These are phyloP conservation scores for Cytospora leucostoma DNA, from an alignment of 2,329 filamentous ascomycete genomes.

Conservation along the genomic window DNA sequence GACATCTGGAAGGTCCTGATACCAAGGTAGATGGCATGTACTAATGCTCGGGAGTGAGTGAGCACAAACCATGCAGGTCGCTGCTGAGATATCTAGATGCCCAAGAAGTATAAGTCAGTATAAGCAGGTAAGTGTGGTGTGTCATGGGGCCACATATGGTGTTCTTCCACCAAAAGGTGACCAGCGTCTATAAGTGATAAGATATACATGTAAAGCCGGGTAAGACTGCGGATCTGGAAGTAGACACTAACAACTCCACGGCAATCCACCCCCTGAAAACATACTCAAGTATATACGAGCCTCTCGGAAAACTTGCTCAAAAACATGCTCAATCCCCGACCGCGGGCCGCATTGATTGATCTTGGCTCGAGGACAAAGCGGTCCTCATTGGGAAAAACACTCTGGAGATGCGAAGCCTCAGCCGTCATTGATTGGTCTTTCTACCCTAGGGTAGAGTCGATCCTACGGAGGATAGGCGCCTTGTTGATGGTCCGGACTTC, in stretches of 20 bases:
- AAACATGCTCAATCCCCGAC: constrained; percentile 16
- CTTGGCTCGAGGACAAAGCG: constrained; percentile 7
- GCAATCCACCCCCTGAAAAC: neutral
- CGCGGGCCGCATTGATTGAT: constrained; percentile 1
- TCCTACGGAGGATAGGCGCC: neutral
- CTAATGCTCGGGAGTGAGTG: too few species aligned
- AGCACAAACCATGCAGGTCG: too few species aligned
- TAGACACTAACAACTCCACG: constrained; percentile 3
- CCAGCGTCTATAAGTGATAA: constrained; percentile 11
- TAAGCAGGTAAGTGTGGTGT: neutral
- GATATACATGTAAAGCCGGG: neutral
- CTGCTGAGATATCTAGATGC: too few species aligned
- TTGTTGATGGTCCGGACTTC: constrained; percentile 2
- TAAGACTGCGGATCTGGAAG: fast-evolving
- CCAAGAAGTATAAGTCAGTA: neutral
- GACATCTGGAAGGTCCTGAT: too few species aligned
- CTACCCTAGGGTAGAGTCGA: too few species aligned
- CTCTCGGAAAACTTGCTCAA: constrained; percentile 19
- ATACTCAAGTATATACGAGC: neutral
- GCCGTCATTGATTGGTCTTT: constrained; percentile 5
- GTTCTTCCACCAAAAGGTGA: neutral
- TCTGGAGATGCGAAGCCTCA: constrained; percentile 11
- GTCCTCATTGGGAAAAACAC: neutral
- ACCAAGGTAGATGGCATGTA: too few species aligned
- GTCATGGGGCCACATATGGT: neutral